Base-by-base conservation (phyloP, 1,284 basidiomycete species). In the Trichosporon ovoides region DNA sequence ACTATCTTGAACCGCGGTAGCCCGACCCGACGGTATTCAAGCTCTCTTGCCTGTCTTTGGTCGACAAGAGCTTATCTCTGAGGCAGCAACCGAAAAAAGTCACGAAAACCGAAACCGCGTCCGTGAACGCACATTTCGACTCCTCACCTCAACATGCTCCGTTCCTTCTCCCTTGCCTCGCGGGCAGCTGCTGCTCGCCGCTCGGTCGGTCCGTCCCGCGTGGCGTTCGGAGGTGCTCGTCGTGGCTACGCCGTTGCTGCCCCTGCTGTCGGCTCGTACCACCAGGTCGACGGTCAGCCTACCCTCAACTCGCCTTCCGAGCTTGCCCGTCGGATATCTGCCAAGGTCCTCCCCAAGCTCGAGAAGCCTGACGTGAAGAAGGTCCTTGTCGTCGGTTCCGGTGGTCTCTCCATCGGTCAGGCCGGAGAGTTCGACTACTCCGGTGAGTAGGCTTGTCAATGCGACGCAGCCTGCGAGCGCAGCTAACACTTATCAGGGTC, bases 371-470 rank as follows among this genome's bases (percentile, higher is more conserved):
- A 97, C 68, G 95, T 98, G 50, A 87, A 89, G 76, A 96, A 95
- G 75, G 96, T 98, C 52, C 83, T 98, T 61, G 91, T 98, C 59
- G 92, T 98, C 53, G 96, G 96, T 64, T 91, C 88, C 65, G 96
- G 96, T 71, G 96, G 96, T 62, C 85, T 99, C 52, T 89, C 87
- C 72, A 98, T 99, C 65, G 96, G 96, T 46, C 96, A 98, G 78
- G 96, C 96, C 5, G 96, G 96, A 77, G 96, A 99, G 79, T 99
- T 99, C 78, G 96, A 99, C 78, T 98, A 99, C 79, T 97, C 93
- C 28, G 96, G 89, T 81, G 54, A 68, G 79, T 37, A 37, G 11
- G 2, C 18, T 3, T 12, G 53, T 2, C 28, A 16, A 43, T n/a
- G 19, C 22, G 24, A 38, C 16, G 35, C 6, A 19, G 35, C n/a